Percentiles rank a stretch among this genome's conserved stretches.
phyloP scores from a whole-genome alignment of 805 yeast genomes.

The Barnettozyma sucrosica region DNA sequence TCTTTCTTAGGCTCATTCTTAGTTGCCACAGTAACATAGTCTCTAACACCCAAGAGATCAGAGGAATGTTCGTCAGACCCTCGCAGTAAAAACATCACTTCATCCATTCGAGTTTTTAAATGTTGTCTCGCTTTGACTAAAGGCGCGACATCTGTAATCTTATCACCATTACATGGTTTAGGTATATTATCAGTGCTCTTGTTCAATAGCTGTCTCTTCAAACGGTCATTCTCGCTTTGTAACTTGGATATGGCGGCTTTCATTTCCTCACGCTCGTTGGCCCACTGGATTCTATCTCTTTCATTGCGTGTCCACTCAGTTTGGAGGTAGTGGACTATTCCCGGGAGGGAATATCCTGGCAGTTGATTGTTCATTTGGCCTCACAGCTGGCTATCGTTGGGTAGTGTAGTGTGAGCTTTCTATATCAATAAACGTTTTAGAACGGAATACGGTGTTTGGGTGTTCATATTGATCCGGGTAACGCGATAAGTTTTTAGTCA shows the following conservation, averaged over 20 bases:
- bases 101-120: conserved; percentile 25
- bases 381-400: too few species aligned
- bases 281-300: conserved; percentile 55
- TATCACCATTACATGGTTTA: not conserved
- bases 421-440: not conserved
- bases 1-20: not conserved
- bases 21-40: not conserved
- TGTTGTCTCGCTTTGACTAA: conserved; percentile 24
- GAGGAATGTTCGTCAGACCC: not conserved
- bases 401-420: not conserved
- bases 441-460: not conserved
- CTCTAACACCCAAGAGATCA: conserved; percentile 2
- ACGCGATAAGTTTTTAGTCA: not conserved
- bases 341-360: conserved; percentile 27
- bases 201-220: conserved; percentile 16
- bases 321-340: conserved; percentile 60
- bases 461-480: not conserved
- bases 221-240: conserved; percentile 46
- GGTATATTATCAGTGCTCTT: not conserved
- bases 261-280: conserved; percentile 56
- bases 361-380: conserved; percentile 1
- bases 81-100: conserved; percentile 25
- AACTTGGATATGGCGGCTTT: conserved; percentile 42
- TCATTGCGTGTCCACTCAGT: conserved; percentile 58
- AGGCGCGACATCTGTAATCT: conserved; percentile 10